These are phyloP conservation scores for Vitis labrusca DNA, from an alignment of 164 flowering plant species.

Conservation along the genomic window DNA sequence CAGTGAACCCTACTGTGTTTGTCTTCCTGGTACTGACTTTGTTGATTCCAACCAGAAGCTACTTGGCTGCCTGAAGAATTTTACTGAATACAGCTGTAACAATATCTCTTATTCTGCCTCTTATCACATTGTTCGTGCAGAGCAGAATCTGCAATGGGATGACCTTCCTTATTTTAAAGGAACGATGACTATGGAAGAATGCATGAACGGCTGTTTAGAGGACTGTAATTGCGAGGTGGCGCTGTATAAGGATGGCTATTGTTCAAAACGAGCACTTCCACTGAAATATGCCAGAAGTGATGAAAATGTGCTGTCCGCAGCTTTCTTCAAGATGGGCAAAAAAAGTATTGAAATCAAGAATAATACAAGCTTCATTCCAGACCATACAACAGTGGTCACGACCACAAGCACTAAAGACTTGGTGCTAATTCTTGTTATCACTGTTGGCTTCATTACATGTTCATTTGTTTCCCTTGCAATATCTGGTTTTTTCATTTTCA, in stretches of 20 bases:
- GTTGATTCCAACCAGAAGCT: not conserved
- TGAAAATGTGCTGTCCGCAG: not conserved
- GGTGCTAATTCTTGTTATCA: not conserved
- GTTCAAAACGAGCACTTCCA: conserved; percentile 6
- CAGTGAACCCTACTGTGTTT: not conserved
- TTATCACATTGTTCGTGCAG: not conserved
- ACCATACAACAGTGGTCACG: not conserved
- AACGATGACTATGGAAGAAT: not conserved
- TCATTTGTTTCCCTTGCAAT: not conserved
- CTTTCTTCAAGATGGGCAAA: not conserved
- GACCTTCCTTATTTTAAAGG: not conserved
- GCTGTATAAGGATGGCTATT: not conserved
- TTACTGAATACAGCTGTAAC: not conserved
- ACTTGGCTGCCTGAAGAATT: conserved; percentile 6
- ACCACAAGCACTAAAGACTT: too few species aligned
- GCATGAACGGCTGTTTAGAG: conserved; percentile 11
- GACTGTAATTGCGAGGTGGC: conserved; percentile 23
- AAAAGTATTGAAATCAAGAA: not conserved
- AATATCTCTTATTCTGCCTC: too few species aligned
- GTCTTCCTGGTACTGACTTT: conserved; percentile 10
- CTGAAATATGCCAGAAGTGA: not conserved
- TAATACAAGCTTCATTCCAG: too few species aligned
- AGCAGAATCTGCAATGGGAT: not conserved
- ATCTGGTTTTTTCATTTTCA: conserved; percentile 6
- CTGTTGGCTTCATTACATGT: not conserved